Percentiles rank a stretch among this genome's conserved stretches.
Evolutionary conservation across 495 filamentous ascomycete species (phyloP).

Genomic region (Neurospora tetrasperma): DNA sequence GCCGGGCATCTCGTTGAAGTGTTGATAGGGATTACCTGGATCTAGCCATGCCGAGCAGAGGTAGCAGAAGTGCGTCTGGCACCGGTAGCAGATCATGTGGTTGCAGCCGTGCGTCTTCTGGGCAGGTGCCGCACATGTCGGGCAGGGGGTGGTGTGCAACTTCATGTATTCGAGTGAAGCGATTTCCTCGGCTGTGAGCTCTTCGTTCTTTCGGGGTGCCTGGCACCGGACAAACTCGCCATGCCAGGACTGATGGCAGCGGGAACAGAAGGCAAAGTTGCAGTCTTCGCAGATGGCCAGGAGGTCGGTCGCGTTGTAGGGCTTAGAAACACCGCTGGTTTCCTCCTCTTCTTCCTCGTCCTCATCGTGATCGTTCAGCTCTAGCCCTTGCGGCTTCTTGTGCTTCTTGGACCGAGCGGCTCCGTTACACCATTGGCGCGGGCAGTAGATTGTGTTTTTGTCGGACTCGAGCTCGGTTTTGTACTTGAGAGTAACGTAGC

Average conservation of each 20-base stretch:
- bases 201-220: constrained; percentile 47
- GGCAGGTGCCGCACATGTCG: constrained; percentile 74
- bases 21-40: constrained; percentile 69
- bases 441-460: constrained; percentile 88
- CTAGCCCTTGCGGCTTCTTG: constrained; percentile 52
- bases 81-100: constrained; percentile 92
- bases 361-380: constrained; percentile 34
- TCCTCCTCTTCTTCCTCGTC: constrained; percentile 27
- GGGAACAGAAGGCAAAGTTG: constrained; percentile 77
- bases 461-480: constrained; percentile 88
- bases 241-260: constrained; percentile 67
- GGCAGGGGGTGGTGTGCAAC: constrained; percentile 74
- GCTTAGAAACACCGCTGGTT: constrained; percentile 15
- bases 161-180: constrained; percentile 73
- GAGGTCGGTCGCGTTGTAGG: constrained; percentile 22
- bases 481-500: constrained; percentile 81
- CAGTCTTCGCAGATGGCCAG: constrained; percentile 84
- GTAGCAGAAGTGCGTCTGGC: constrained; percentile 90
- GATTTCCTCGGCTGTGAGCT: constrained; percentile 72
- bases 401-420: constrained; percentile 75
- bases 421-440: constrained; percentile 85
- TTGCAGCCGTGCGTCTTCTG: constrained; percentile 95
- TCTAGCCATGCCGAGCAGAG: constrained; percentile 83
- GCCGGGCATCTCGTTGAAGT: constrained; percentile 58
- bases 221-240: constrained; percentile 61